Evolutionary conservation across 108 stramenopile genomes (phyloP).

Genomic region (Pseudonitzschia pungens): DNA sequence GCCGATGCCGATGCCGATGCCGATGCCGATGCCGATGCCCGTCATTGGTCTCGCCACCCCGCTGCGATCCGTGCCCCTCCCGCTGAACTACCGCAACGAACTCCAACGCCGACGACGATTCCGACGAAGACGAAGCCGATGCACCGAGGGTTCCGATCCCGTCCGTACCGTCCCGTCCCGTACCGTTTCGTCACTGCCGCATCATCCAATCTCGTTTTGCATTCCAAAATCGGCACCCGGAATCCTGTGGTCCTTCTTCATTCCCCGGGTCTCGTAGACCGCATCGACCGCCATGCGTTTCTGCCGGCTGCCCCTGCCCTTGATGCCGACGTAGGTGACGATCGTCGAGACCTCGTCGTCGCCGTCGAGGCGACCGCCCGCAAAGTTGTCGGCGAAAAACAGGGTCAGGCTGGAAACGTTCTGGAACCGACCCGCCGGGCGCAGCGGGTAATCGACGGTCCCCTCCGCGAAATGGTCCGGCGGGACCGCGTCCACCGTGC

Average conservation of each 20-base stretch:
- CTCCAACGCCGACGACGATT: too few species aligned
- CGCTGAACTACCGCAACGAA: too few species aligned
- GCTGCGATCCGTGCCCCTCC: too few species aligned
- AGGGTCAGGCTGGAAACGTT: conserved; percentile 71
- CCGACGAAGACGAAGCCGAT: too few species aligned
- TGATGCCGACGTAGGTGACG: conserved; percentile 81
- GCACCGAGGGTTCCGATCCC: too few species aligned
- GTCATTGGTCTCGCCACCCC: too few species aligned
- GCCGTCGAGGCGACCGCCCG: conserved; percentile 32
- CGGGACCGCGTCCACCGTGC: conserved; percentile 57
- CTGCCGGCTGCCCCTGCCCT: conserved; percentile 75
- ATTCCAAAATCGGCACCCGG: conserved; percentile 59
- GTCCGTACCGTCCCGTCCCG: background rate
- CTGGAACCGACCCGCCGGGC: conserved; percentile 83
- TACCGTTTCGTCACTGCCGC: background rate
- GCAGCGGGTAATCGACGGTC: conserved; percentile 80
- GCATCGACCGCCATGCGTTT: conserved; percentile 75
- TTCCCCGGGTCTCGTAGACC: conserved; percentile 75
- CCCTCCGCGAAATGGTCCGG: conserved; percentile 72
- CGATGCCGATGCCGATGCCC: too few species aligned
- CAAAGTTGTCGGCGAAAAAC: conserved; percentile 76
- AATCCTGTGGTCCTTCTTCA: conserved; percentile 78
- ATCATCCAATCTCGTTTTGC: conserved; percentile 18
- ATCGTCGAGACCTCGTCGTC: conserved; percentile 57
- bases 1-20: too few species aligned